Evolutionary conservation across 164 flowering plant species (phyloP).

Genomic region (Magnolia sinica): DNA sequence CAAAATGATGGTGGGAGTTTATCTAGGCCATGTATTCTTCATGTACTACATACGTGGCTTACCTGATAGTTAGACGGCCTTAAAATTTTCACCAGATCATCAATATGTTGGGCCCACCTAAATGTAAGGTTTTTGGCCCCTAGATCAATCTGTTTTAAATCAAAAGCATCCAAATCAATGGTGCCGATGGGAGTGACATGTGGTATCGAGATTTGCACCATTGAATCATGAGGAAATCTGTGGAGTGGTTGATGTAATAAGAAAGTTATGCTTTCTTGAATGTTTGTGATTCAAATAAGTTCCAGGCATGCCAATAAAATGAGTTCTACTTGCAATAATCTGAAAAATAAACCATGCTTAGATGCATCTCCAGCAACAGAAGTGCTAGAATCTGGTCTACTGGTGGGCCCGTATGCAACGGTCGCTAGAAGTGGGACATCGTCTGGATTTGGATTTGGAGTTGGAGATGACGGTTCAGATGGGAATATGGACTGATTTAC

Average conservation of each 20-base stretch:
- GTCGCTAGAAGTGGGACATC: not conserved
- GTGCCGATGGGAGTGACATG: no score
- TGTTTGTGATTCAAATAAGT: not conserved
- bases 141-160: no score
- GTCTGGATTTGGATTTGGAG: slow-evolving; percentile 4
- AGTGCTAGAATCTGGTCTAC: not conserved
- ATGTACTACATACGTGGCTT: no score
- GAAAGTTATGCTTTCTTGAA: not conserved
- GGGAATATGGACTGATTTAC: slow-evolving; percentile 7
- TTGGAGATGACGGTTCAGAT: slow-evolving; percentile 1
- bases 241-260: slow-evolving; percentile 25
- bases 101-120: no score
- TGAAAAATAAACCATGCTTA: not conserved
- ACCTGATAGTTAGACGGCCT: no score
- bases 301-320: not conserved
- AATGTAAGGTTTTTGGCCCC: no score
- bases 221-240: not conserved
- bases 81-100: no score
- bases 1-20: no score
- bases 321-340: not conserved
- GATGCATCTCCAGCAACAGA: not conserved
- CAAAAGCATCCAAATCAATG: no score
- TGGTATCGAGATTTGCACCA: no score
- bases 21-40: no score
- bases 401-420: not conserved